Percentiles rank a stretch among this genome's conserved stretches.
Conservation (phyloP, 352 stramenopile genomes). For the Thraustotheca clavata region DNA sequence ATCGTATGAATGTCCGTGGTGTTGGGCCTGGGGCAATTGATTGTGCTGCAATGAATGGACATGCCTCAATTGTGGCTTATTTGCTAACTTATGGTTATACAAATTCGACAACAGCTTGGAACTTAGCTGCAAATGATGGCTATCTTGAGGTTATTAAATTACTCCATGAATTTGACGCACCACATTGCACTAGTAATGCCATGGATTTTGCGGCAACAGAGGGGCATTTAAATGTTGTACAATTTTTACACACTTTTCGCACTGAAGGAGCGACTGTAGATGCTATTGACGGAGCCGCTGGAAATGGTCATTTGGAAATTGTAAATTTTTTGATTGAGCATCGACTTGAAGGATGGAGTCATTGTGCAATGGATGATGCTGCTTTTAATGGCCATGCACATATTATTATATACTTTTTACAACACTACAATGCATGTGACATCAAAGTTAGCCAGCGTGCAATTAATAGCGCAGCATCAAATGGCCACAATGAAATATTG, state of each 20-base stretch:
- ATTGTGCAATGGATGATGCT: constrained; percentile 15
- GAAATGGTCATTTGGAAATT: constrained; percentile 15
- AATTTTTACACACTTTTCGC: constrained; percentile 6
- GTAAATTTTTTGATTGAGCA: constrained; percentile 10
- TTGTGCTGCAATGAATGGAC: constrained; percentile 10
- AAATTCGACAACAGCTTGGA: constrained; percentile 5
- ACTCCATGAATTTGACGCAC: constrained; percentile 5
- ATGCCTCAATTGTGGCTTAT: constrained; percentile 14
- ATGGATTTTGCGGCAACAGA: constrained; percentile 19
- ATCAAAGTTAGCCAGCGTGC: neutral
- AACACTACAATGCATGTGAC: too few species aligned
- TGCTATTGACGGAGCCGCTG: constrained; percentile 13
- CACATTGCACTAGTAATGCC: constrained; percentile 7
- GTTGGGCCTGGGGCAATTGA: neutral
- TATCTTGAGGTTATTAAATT: constrained; percentile 8
- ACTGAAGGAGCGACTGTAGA: constrained; percentile 9
- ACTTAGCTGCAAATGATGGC: constrained; percentile 13
- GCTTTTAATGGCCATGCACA: constrained; percentile 5
- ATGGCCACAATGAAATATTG: neutral
- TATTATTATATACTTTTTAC: constrained; percentile 3
- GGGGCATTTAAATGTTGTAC: constrained; percentile 15
- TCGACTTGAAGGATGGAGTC: constrained; percentile 19
- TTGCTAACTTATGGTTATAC: neutral
- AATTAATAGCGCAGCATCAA: neutral
- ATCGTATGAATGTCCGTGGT: neutral